Evolutionary conservation across 2,329 filamentous ascomycete genomes (phyloP), one percentile per base, ranked within the genome.

Genomic region (Beauveria pseudobassiana): DNA sequence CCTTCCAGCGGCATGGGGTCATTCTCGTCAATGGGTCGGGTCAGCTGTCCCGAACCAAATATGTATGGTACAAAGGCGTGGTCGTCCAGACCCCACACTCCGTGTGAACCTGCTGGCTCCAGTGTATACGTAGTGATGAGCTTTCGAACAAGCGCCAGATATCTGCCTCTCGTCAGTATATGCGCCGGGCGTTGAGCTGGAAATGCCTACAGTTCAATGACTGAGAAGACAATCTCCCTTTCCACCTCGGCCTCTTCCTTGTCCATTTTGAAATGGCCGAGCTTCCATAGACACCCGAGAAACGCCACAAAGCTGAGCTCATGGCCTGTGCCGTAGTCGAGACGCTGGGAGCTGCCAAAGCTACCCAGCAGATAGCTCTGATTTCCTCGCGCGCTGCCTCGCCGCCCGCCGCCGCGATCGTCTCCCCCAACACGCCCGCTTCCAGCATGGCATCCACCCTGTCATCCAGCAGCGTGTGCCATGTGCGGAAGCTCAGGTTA

Each of bases 11-110:
- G 91, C 69, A 91, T 89, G 2, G 82, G 73, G 10, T 84, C 79
- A 2, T 78, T 73, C 1, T 83, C 79, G 30, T 78, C 77, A 65
- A 96, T 90, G 1, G 93, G 83, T 0, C 91, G 88, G 10, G 88
- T 88, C 46, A 96, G 80, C 72, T 99, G 95, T 0, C 95, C 93
- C 2, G 93, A 96, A 38, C 95, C 95, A 65, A 98, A 93, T 62
- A 99, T 91, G 74, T 98, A 99, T 0, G 95, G 90, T 28, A 95
- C 75, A 73, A 99, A 98, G 9, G 87, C 93, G 75, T 99, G 93
- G 73, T 99, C 95, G 72, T 99, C 95, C n/a, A 99, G 81, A 22
- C 95, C 95, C 95, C 95, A 99, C 22, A 99, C 95, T 3, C 95
- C 95, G 71, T 98, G 95, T 1, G 93, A 96, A 2, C 95, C 95